Percentiles rank a stretch among this genome's conserved stretches.
These are phyloP conservation scores for Massarina eburnea DNA, from an alignment of 2,329 filamentous ascomycete genomes.

Conservation along the genomic window DNA sequence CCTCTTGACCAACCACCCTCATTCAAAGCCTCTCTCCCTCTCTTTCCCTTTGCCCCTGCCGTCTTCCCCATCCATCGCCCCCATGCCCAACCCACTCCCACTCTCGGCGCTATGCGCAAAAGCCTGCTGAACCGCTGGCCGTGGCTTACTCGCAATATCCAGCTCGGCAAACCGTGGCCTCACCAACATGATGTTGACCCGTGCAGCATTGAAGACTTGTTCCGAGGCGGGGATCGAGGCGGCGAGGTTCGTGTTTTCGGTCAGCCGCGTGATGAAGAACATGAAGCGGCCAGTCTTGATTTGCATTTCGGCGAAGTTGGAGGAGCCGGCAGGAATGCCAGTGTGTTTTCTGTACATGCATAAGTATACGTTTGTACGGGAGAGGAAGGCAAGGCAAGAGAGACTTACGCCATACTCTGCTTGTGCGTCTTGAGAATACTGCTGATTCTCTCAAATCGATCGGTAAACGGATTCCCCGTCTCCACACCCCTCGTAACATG, in stretches of 20 bases:
- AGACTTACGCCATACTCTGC: slow-evolving; percentile 63
- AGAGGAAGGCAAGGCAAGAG: slow-evolving; percentile 29
- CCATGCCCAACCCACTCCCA: slow-evolving; percentile 9
- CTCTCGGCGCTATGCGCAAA: slow-evolving; percentile 37
- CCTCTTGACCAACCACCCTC: neutral
- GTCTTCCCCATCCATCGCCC: slow-evolving; percentile 3
- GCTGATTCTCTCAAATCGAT: slow-evolving; percentile 91
- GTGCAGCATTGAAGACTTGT: slow-evolving; percentile 84
- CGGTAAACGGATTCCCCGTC: slow-evolving; percentile 79
- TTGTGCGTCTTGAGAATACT: slow-evolving; percentile 99
- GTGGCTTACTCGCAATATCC: slow-evolving; percentile 49
- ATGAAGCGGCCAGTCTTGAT: slow-evolving; percentile 82
- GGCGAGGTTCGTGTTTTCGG: slow-evolving; percentile 95
- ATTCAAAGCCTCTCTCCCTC: slow-evolving; percentile 12
- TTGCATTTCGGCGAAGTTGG: slow-evolving; percentile 79
- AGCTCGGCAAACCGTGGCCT: slow-evolving; percentile 75
- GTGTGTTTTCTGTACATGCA: slow-evolving; percentile 63
- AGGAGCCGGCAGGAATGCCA: slow-evolving; percentile 75
- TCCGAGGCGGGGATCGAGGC: slow-evolving; percentile 90
- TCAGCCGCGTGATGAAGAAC: slow-evolving; percentile 93
- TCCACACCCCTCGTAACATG: slow-evolving; percentile 79
- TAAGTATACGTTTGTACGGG: neutral
- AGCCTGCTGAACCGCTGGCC: slow-evolving; percentile 39
- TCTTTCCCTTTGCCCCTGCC: slow-evolving; percentile 16
- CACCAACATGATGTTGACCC: slow-evolving; percentile 87